Conservation (phyloP, 1,284 basidiomycete genomes). For the Meripilus lineatus region DNA sequence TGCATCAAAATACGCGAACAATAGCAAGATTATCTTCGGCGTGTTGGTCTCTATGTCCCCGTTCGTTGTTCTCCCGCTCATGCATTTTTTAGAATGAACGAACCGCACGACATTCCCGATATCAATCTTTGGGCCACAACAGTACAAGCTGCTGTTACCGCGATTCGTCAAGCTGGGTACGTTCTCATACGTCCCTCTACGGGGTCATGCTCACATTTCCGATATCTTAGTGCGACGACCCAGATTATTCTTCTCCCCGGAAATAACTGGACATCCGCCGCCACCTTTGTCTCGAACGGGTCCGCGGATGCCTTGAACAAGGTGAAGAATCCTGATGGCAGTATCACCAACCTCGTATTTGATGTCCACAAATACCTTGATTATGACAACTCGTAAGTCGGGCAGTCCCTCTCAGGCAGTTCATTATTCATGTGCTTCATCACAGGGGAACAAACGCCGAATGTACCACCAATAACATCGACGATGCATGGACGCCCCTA, state of each 20-base stretch:
- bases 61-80: background rate
- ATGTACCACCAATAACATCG: slow-evolving; percentile 50
- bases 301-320: slow-evolving; percentile 45
- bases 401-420: slow-evolving; percentile 9
- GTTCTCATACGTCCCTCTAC: slow-evolving; percentile 1
- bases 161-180: slow-evolving; percentile 45
- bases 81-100: slow-evolving; percentile 44
- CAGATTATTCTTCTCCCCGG: slow-evolving; percentile 53
- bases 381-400: slow-evolving; percentile 44
- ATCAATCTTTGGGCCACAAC: slow-evolving; percentile 39
- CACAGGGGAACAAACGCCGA: slow-evolving; percentile 32
- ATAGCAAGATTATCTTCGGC: slow-evolving; percentile 50
- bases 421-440: slow-evolving; percentile 11
- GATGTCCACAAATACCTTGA: slow-evolving; percentile 68
- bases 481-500: slow-evolving; percentile 42
- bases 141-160: slow-evolving; percentile 52
- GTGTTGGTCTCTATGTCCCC: slow-evolving; percentile 29
- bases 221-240: slow-evolving; percentile 34
- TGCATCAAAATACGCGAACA: slow-evolving; percentile 45
- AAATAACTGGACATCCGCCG: slow-evolving; percentile 46
- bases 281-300: slow-evolving; percentile 50
- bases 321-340: slow-evolving; percentile 50
- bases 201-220: background rate
- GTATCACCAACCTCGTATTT: slow-evolving; percentile 45
- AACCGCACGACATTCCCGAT: slow-evolving; percentile 46